phyloP scores from a whole-genome alignment of 352 stramenopile genomes.

The Pythium rhizo-oryzae region DNA sequence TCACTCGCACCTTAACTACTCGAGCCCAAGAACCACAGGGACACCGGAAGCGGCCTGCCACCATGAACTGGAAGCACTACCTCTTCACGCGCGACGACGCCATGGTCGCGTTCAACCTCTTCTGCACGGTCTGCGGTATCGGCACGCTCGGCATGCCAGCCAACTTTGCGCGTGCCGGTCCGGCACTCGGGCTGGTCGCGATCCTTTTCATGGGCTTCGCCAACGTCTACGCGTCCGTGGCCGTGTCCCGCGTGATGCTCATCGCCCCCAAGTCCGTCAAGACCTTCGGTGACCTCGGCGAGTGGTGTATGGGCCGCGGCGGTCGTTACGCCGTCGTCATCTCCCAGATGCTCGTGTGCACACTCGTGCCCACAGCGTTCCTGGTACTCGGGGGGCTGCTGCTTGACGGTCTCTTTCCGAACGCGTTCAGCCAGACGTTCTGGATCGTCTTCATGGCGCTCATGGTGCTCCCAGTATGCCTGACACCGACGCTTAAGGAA shows the following conservation, averaged over 20 bases:
- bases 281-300: slow-evolving; percentile 38
- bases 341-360: slow-evolving; percentile 28
- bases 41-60: background rate
- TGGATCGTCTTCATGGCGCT: slow-evolving; percentile 37
- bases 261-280: slow-evolving; percentile 7
- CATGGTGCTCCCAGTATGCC: slow-evolving; percentile 28
- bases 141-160: slow-evolving; percentile 68
- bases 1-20: no score
- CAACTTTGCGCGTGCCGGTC: slow-evolving; percentile 63
- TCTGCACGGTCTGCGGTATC: slow-evolving; percentile 67
- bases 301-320: slow-evolving; percentile 32
- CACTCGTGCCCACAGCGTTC: slow-evolving; percentile 26
- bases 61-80: slow-evolving; percentile 16
- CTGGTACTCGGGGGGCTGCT: slow-evolving; percentile 28
- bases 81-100: slow-evolving; percentile 24
- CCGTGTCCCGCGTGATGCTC: slow-evolving; percentile 17
- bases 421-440: slow-evolving; percentile 18
- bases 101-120: slow-evolving; percentile 52
- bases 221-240: slow-evolving; percentile 37
- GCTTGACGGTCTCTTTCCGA: slow-evolving; percentile 32
- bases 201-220: slow-evolving; percentile 39
- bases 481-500: slow-evolving; percentile 39
- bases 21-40: background rate
- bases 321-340: slow-evolving; percentile 33
- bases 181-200: slow-evolving; percentile 28